Conservation (phyloP, 495 filamentous ascomycete species). For the Aspergillus cavernicola region DNA sequence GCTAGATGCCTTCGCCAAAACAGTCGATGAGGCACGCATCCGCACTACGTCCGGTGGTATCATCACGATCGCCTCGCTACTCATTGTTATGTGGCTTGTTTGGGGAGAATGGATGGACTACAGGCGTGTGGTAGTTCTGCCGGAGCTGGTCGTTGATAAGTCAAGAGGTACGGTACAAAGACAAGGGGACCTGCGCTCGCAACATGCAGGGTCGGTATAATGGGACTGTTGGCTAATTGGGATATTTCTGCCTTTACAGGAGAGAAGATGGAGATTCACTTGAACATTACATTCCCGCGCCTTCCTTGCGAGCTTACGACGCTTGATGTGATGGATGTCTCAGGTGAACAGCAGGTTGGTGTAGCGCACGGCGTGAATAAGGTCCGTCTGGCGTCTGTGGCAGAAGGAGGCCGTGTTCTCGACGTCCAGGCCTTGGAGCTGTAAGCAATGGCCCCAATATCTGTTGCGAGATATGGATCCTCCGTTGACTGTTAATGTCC, state of each 20-base stretch:
- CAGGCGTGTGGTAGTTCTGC: slow-evolving; percentile 76
- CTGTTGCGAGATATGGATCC: background rate
- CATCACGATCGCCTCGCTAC: slow-evolving; percentile 83
- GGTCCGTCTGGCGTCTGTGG: slow-evolving; percentile 66
- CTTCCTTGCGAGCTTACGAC: slow-evolving; percentile 94
- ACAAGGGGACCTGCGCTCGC: background rate
- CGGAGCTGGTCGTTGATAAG: slow-evolving; percentile 95
- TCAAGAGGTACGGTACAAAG: slow-evolving; percentile 65
- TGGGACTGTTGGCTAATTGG: slow-evolving; percentile 3
- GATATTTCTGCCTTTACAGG: slow-evolving; percentile 42
- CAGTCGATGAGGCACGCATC: slow-evolving; percentile 94
- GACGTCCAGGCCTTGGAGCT: slow-evolving; percentile 70
- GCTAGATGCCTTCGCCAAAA: slow-evolving; percentile 98
- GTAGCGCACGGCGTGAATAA: slow-evolving; percentile 90
- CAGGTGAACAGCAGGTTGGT: slow-evolving; percentile 90
- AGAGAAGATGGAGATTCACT: slow-evolving; percentile 96
- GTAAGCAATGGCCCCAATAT: slow-evolving; percentile 39
- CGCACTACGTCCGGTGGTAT: slow-evolving; percentile 96
- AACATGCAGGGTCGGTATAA: background rate
- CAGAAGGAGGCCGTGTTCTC: slow-evolving; percentile 76
- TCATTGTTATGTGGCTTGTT: slow-evolving; percentile 81
- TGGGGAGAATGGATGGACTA: slow-evolving; percentile 98
- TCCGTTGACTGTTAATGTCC: background rate
- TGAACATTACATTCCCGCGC: slow-evolving; percentile 95
- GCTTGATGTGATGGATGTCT: slow-evolving; percentile 98